These are phyloP conservation scores for Blyttiomyces sp. DNA, from an alignment of 371 early-diverging fungal species.

Conservation along the genomic window DNA sequence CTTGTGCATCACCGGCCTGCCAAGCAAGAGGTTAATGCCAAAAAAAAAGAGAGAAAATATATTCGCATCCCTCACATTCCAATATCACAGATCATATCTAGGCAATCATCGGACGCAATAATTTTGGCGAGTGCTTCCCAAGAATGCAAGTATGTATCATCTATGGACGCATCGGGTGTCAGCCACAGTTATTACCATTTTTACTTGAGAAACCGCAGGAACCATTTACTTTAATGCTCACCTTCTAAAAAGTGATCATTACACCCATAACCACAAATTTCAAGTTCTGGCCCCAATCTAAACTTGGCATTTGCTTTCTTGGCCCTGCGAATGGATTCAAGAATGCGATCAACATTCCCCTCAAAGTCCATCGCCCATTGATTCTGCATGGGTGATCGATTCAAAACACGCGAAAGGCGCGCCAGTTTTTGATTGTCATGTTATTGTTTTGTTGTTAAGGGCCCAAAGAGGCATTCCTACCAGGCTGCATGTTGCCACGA, in stretches of 20 bases:
- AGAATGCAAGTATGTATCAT: constrained; percentile 89
- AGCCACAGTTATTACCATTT: neutral
- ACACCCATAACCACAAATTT: constrained; percentile 96
- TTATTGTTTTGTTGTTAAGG: too few relatives aligned
- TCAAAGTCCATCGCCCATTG: constrained; percentile 97
- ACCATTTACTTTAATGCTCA: constrained; percentile 18
- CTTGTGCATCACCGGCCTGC: constrained; percentile 90
- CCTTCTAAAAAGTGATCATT: constrained; percentile 95
- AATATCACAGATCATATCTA: constrained; percentile 83
- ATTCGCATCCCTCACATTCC: constrained; percentile 77
- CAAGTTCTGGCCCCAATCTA: constrained; percentile 94
- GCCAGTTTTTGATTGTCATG: too few relatives aligned
- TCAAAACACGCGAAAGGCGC: too few relatives aligned
- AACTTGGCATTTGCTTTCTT: constrained; percentile 77
- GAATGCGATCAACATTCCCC: constrained; percentile 85
- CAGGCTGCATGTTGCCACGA: too few relatives aligned
- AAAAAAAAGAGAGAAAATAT: too few relatives aligned
- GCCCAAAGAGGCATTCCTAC: too few relatives aligned
- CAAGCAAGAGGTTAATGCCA: constrained; percentile 6
- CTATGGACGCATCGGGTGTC: constrained; percentile 31
- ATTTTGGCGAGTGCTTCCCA: constrained; percentile 88
- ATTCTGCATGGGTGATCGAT: too few relatives aligned
- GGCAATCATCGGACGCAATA: constrained; percentile 55
- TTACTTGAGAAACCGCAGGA: neutral
- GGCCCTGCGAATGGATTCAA: constrained; percentile 73